phyloP scores from a whole-genome alignment of 495 filamentous ascomycete genomes.

The Tuber umbilicatum region DNA sequence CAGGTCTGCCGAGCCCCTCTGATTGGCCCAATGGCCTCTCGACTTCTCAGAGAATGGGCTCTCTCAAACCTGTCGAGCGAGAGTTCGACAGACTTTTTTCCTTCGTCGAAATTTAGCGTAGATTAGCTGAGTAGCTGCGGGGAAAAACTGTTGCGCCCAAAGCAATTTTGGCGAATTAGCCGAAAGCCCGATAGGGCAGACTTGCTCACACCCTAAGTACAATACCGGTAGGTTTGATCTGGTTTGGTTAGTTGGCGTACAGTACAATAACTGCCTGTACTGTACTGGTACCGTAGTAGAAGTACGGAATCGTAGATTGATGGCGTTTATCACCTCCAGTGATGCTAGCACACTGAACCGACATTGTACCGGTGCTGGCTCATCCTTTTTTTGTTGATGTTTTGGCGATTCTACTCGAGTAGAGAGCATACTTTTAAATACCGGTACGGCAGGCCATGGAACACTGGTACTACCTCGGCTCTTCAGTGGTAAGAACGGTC shows the following conservation, averaged over 20 bases:
- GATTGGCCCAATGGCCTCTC: too few relatives aligned
- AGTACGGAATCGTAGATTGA: neutral
- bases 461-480: neutral
- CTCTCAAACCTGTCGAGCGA: too few relatives aligned
- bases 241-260: neutral
- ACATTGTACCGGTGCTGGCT: too few relatives aligned
- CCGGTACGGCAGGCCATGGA: neutral
- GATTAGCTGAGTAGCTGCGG: too few relatives aligned
- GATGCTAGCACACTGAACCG: neutral
- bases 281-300: neutral
- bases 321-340: neutral
- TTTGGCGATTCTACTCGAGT: neutral
- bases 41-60: too few relatives aligned
- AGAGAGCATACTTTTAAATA: neutral
- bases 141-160: too few relatives aligned
- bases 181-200: too few relatives aligned
- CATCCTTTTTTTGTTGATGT: too few relatives aligned
- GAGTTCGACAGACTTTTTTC: too few relatives aligned
- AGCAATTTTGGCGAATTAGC: too few relatives aligned
- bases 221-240: neutral
- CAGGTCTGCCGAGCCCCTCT: neutral
- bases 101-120: too few relatives aligned
- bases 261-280: neutral
- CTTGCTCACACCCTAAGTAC: neutral
- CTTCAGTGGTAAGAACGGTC: neutral